Percentiles rank a stretch among this genome's conserved stretches.
These are phyloP conservation scores for Didymella arachidicola DNA, from an alignment of 2,329 filamentous ascomycete species.

Conservation along the genomic window DNA sequence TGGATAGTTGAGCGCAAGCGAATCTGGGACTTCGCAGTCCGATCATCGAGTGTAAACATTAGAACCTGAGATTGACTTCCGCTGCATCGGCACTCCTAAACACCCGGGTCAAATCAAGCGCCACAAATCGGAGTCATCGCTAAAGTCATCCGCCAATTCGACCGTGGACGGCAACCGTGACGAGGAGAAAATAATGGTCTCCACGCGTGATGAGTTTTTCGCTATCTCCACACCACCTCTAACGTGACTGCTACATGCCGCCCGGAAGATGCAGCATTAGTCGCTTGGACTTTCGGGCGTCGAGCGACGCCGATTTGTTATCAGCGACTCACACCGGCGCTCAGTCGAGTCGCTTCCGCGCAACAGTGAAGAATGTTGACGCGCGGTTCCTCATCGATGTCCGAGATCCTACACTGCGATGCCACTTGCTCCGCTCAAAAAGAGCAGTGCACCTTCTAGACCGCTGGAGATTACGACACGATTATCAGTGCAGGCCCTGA, in stretches of 20 bases:
- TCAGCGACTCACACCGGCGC: conserved; percentile 6
- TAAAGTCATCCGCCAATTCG: conserved; percentile 4
- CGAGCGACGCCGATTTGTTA: conserved; percentile 4
- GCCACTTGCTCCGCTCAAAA: not conserved
- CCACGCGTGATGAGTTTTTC: not conserved
- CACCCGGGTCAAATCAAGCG: not conserved
- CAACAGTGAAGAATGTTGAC: conserved; percentile 7
- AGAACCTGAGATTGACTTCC: too few species aligned
- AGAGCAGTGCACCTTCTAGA: not conserved
- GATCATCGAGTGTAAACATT: not conserved
- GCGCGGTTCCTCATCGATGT: conserved; percentile 5
- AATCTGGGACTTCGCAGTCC: not conserved
- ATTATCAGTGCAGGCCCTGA: not conserved
- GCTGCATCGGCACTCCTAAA: too few species aligned
- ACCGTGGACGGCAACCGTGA: conserved; percentile 4
- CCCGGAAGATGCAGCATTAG: conserved; percentile 9
- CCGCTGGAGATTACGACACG: not conserved
- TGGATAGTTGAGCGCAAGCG: not conserved
- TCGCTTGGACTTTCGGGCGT: not conserved
- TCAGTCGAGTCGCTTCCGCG: conserved; percentile 8
- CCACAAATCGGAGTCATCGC: not conserved
- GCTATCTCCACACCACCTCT: conserved; percentile 12
- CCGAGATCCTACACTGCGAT: not conserved
- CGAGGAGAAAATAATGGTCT: conserved; percentile 1
- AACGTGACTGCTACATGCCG: conserved; percentile 5